Conservation (phyloP, 2,329 filamentous ascomycete genomes). For the Lachnum nothofagi region DNA sequence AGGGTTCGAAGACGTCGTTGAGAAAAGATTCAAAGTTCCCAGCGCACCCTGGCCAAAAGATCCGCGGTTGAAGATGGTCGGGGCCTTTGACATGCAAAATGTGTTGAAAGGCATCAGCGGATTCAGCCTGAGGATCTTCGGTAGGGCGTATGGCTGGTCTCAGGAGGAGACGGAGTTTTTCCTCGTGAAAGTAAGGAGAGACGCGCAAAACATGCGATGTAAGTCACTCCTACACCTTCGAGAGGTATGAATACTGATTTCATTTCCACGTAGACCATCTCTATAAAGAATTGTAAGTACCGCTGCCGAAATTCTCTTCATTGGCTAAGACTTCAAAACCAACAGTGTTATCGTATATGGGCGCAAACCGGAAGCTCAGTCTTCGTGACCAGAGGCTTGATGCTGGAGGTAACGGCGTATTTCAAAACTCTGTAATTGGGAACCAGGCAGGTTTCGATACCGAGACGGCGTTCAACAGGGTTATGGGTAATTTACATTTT, state of each 20-base stretch:
- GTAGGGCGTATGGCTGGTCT: slow-evolving; percentile 15
- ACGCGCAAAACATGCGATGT: slow-evolving; percentile 13
- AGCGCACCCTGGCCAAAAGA: slow-evolving; percentile 18
- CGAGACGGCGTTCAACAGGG: too few relatives aligned
- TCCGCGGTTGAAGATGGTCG: slow-evolving; percentile 17
- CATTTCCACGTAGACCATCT: not conserved
- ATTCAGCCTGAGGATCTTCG: slow-evolving; percentile 19
- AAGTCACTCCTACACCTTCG: too few relatives aligned
- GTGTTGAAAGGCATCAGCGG: slow-evolving; percentile 13
- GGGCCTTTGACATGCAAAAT: slow-evolving; percentile 21
- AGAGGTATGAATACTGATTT: not conserved
- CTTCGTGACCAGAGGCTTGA: too few relatives aligned
- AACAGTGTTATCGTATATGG: not conserved
- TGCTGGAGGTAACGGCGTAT: too few relatives aligned
- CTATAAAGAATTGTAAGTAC: not conserved
- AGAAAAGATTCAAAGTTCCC: slow-evolving; percentile 8
- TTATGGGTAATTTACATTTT: too few relatives aligned
- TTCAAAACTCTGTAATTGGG: too few relatives aligned
- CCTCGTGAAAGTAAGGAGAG: slow-evolving; percentile 15
- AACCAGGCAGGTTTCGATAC: too few relatives aligned
- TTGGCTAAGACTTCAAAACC: too few relatives aligned
- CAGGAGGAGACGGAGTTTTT: slow-evolving; percentile 16
- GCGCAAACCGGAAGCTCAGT: too few relatives aligned
- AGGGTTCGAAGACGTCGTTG: slow-evolving; percentile 28
- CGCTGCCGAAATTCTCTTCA: not conserved